A percentile compares a stretch with the other conserved stretches of the same genome.
Conservation (phyloP, 371 early-diverging fungal species). For the Nematocida ausubeli region DNA sequence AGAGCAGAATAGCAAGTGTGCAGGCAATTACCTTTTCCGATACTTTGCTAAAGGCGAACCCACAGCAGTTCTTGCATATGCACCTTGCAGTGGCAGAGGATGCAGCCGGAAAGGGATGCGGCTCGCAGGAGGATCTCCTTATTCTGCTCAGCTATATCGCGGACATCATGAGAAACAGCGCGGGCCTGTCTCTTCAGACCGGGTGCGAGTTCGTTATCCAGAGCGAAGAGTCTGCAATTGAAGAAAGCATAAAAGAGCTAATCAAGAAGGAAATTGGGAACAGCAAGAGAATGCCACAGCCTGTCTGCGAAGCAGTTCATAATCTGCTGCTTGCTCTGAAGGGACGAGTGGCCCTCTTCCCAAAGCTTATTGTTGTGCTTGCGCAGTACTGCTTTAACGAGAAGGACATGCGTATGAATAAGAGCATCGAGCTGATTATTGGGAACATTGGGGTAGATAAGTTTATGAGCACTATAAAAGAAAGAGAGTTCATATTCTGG, state of each 20-base stretch:
- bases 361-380: slow-evolving; percentile 21
- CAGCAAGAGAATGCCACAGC: background rate
- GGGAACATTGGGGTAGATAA: slow-evolving; percentile 42
- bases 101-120: slow-evolving; percentile 2
- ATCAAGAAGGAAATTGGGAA: slow-evolving; percentile 13
- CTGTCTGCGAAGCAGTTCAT: slow-evolving; percentile 1
- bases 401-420: slow-evolving; percentile 31
- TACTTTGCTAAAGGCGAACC: background rate
- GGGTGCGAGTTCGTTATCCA: background rate
- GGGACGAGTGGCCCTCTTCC: background rate
- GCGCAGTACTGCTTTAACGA: slow-evolving; percentile 34
- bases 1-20: background rate
- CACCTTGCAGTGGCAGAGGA: background rate
- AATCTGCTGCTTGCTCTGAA: slow-evolving; percentile 5
- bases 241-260: slow-evolving; percentile 20
- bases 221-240: slow-evolving; percentile 4
- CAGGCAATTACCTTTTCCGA: slow-evolving; percentile 24
- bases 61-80: background rate
- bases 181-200: background rate
- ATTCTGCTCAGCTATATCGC: slow-evolving; percentile 19
- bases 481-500: slow-evolving; percentile 46
- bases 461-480: slow-evolving; percentile 37
- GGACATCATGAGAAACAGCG: slow-evolving; percentile 1
- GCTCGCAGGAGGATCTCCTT: background rate
- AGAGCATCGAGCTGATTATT: slow-evolving; percentile 40